phyloP scores from a whole-genome alignment of 192 early-diverging fungal species.

The Paraglomus brasilianum region DNA sequence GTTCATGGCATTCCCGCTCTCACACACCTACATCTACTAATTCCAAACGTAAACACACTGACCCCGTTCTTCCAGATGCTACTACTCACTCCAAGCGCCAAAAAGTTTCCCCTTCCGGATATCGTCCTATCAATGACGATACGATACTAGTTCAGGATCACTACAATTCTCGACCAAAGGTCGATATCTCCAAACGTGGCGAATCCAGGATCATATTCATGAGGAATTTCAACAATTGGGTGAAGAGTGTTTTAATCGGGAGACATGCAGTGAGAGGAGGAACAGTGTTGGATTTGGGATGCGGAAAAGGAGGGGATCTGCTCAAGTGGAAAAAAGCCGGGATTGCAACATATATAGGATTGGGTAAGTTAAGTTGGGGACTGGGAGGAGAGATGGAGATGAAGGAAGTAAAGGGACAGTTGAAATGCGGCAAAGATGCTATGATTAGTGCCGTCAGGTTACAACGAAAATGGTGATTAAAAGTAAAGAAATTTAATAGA shows the following conservation, averaged over 20 bases:
- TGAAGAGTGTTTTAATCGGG: slow-evolving; percentile 85
- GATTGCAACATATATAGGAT: slow-evolving; percentile 75
- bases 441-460: neutral
- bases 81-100: no score
- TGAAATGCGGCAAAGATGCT: neutral
- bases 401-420: neutral
- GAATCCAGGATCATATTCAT: slow-evolving; percentile 84
- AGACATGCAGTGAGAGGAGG: slow-evolving; percentile 54
- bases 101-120: no score
- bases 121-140: neutral
- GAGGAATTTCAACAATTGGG: slow-evolving; percentile 96
- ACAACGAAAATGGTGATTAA: neutral
- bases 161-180: slow-evolving; percentile 83
- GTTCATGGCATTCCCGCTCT: no score
- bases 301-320: slow-evolving; percentile 94
- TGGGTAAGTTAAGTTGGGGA: slow-evolving; percentile 47
- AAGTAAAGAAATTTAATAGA: neutral
- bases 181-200: slow-evolving; percentile 69
- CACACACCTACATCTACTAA: no score
- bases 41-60: no score
- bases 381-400: neutral
- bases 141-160: slow-evolving; percentile 59
- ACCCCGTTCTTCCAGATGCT: no score
- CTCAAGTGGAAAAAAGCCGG: slow-evolving; percentile 72
- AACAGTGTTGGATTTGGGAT: slow-evolving; percentile 85